Conservation (phyloP, 176 grass and related monocot genomes). For the Lolium rigidum region DNA sequence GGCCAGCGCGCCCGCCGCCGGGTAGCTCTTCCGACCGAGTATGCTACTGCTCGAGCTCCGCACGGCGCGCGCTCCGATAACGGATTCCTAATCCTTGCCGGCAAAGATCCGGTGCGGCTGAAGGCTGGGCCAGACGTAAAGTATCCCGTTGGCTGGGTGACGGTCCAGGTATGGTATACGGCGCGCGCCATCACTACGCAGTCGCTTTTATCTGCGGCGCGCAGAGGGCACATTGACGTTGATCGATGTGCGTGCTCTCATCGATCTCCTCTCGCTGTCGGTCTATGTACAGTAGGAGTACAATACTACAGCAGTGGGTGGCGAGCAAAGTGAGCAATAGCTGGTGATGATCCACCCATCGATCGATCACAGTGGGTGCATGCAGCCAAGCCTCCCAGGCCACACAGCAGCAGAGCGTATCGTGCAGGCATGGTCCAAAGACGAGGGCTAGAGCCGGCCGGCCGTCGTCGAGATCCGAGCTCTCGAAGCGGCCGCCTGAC, state of each 20-base stretch:
- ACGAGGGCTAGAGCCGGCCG: not conserved
- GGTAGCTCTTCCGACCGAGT: not conserved
- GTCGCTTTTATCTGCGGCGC: not conserved
- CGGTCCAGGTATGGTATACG: not conserved
- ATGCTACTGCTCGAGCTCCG: constrained; percentile 24
- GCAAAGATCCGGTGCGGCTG: not conserved
- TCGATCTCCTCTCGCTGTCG: not conserved
- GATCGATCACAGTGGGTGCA: not conserved
- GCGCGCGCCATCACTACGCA: not conserved
- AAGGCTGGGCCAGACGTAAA: not conserved
- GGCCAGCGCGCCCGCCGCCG: not conserved
- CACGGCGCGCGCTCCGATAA: constrained; percentile 22
- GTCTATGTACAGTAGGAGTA: not conserved
- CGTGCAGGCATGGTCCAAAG: constrained; percentile 37
- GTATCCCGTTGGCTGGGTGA: not conserved
- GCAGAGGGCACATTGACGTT: constrained; percentile 25
- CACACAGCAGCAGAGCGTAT: constrained; percentile 26
- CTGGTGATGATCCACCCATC: not conserved
- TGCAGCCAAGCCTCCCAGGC: not conserved
- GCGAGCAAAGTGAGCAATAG: too few relatives aligned
- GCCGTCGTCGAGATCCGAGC: constrained; percentile 57
- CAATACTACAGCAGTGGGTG: not conserved
- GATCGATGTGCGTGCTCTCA: not conserved
- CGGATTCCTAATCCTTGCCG: not conserved
- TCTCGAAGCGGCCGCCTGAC: constrained; percentile 54